Percentiles rank a stretch among this genome's conserved stretches.
phyloP scores from a whole-genome alignment of 345 rosid genomes.

The Lepidium aucheri region DNA sequence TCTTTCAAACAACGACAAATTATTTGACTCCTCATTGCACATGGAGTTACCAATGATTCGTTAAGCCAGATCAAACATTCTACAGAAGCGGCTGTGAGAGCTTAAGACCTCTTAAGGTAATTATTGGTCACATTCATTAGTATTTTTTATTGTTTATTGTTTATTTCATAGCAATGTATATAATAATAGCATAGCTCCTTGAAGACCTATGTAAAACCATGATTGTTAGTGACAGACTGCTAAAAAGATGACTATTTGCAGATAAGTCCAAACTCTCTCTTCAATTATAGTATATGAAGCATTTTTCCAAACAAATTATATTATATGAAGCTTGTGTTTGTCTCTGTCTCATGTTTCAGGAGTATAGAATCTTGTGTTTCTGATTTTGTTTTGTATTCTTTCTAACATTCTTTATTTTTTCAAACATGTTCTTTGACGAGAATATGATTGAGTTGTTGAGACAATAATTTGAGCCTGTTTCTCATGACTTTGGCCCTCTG shows the following conservation, averaged over 20 bases:
- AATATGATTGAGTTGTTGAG: conserved; percentile 38
- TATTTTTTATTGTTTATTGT: neutral
- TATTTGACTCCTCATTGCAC: conserved; percentile 7
- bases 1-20: neutral
- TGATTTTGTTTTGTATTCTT: conserved; percentile 7
- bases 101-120: conserved; percentile 17
- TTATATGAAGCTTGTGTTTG: conserved; percentile 10
- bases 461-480: conserved; percentile 3
- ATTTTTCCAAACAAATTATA: neutral
- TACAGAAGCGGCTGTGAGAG: conserved; percentile 18
- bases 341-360: conserved; percentile 20
- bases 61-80: conserved; percentile 35
- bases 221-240: conserved; percentile 38
- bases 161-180: neutral
- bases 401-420: conserved; percentile 1
- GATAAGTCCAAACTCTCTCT: conserved; percentile 28
- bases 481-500: neutral
- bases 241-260: conserved; percentile 31
- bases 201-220: neutral
- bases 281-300: neutral
- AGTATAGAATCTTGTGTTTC: conserved; percentile 8
- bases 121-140: neutral
- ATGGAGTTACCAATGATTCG: conserved; percentile 31
- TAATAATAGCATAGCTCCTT: neutral
- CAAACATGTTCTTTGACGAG: conserved; percentile 22